Conservation (phyloP, 106 monocot genomes). For the Cymbidium sinense region DNA sequence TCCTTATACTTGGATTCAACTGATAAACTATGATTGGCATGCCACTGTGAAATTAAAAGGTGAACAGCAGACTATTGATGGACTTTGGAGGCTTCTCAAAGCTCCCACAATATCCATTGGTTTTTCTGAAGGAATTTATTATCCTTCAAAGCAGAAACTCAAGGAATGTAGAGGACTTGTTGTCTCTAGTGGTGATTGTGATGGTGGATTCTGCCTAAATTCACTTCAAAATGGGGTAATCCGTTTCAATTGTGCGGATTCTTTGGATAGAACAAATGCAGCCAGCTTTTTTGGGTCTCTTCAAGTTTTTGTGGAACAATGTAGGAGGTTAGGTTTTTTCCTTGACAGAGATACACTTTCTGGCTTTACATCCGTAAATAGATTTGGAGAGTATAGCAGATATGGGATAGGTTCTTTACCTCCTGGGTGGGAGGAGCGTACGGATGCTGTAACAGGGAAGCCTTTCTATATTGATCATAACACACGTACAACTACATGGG, state of each 20-base stretch:
- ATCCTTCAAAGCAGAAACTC: conserved; percentile 28
- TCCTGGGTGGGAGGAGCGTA: conserved; percentile 92
- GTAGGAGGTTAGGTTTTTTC: conserved; percentile 60
- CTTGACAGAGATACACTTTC: conserved; percentile 62
- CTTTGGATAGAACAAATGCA: conserved; percentile 97
- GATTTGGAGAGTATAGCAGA: conserved; percentile 36
- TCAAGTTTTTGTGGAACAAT: conserved; percentile 98
- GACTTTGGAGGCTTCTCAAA: conserved; percentile 84
- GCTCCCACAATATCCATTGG: conserved; percentile 68
- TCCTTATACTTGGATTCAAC: conserved; percentile 56
- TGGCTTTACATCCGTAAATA: conserved; percentile 46
- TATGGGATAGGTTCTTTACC: conserved; percentile 62
- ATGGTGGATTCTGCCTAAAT: conserved; percentile 71
- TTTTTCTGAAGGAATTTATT: conserved; percentile 84
- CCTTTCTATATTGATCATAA: conserved; percentile 87
- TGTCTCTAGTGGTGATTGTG: conserved; percentile 44
- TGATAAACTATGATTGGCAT: conserved; percentile 99
- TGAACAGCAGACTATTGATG: conserved; percentile 85
- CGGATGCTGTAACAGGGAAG: conserved; percentile 89
- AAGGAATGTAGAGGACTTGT: conserved; percentile 52
- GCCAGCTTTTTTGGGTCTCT: conserved; percentile 95
- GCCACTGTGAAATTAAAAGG: conserved; percentile 74
- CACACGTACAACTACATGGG: conserved; percentile 92
- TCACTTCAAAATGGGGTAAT: conserved; percentile 92
- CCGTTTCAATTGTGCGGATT: conserved; percentile 98